Evolutionary conservation across 345 rosid species (phyloP).

Genomic region (Raphanus raphanistrum): DNA sequence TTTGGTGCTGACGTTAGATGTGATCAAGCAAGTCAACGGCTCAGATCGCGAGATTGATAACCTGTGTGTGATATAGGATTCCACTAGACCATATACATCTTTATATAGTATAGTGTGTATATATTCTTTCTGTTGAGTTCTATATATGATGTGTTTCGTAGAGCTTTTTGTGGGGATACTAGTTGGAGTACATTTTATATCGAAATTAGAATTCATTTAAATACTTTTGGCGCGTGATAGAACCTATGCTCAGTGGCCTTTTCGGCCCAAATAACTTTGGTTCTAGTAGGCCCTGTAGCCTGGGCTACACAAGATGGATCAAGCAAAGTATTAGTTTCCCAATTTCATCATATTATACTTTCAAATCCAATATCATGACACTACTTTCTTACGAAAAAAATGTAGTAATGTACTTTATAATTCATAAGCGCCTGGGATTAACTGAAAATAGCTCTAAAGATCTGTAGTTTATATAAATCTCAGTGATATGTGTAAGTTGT

Average conservation of each 20-base stretch:
- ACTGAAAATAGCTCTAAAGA: neutral
- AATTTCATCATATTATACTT: neutral
- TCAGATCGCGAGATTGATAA: conserved; percentile 36
- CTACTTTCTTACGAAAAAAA: too few species aligned
- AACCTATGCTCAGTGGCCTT: neutral
- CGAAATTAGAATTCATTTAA: neutral
- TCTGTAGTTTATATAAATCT: too few species aligned
- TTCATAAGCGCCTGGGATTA: neutral
- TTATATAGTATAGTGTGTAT: neutral
- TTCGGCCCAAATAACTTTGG: neutral
- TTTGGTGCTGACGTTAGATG: conserved; percentile 62
- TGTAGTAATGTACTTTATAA: neutral
- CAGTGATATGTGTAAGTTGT: neutral
- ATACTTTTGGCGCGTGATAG: neutral
- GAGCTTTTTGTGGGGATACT: neutral
- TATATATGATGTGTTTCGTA: neutral
- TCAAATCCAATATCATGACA: too few species aligned
- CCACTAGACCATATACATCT: conserved; percentile 1
- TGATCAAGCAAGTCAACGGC: conserved; percentile 59
- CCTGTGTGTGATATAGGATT: neutral
- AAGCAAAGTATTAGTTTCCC: neutral
- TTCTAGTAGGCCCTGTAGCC: neutral
- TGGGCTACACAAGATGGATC: neutral
- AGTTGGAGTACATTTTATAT: neutral
- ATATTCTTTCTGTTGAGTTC: neutral